Percentiles rank a stretch among this genome's conserved stretches.
Conservation (phyloP, 805 yeast genomes). For the Ogataea pini region DNA sequence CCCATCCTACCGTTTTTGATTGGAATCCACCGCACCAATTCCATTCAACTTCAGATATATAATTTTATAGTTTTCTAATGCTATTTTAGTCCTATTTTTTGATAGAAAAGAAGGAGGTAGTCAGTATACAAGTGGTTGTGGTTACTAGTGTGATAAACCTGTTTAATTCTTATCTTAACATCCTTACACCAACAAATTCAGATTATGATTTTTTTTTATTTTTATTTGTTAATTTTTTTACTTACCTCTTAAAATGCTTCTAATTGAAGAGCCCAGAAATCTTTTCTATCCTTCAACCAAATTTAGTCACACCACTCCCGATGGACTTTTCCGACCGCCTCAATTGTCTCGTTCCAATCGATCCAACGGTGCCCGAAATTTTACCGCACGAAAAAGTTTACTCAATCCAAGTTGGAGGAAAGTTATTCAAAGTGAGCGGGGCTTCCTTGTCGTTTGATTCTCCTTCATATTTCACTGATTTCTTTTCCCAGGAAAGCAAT, state of each 20-base stretch:
- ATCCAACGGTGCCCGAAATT: conserved; percentile 48
- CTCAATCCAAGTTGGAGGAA: conserved; percentile 68
- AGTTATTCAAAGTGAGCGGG: conserved; percentile 67
- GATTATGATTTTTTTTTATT: background rate
- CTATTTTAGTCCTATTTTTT: conserved; percentile 9
- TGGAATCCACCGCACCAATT: conserved; percentile 11
- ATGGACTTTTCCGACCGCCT: background rate
- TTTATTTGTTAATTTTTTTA: too few species aligned
- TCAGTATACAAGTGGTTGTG: background rate
- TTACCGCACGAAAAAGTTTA: conserved; percentile 72
- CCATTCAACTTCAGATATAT: conserved; percentile 7
- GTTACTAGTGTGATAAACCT: too few species aligned
- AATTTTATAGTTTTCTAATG: conserved; percentile 13
- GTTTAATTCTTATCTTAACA: background rate
- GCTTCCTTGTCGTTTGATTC: conserved; percentile 84
- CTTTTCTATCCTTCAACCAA: too few species aligned
- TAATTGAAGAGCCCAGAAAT: too few species aligned
- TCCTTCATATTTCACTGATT: conserved; percentile 84
- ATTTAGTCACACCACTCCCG: too few species aligned
- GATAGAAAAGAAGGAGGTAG: background rate
- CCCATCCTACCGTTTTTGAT: background rate
- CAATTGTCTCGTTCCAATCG: conserved; percentile 14
- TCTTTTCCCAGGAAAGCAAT: conserved; percentile 47
- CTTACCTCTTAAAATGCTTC: too few species aligned
- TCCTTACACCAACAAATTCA: background rate